A percentile compares a stretch with the other conserved stretches of the same genome.
phyloP scores from a whole-genome alignment of 306 rosid species.

The Cucumis sativus region Cucumber_9930_V3 NC_026655.2:1592501-1593000 shows the following conservation, averaged over 20 bases:
- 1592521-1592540: too few relatives aligned
- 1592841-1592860: neutral
- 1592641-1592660: too few relatives aligned
- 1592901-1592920: constrained; percentile 41
- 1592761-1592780: neutral
- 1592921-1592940: constrained; percentile 41
- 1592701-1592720: neutral
- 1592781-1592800: neutral
- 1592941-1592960: neutral
- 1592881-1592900: constrained; percentile 43
- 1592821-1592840: neutral
- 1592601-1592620: too few relatives aligned
- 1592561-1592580: too few relatives aligned
- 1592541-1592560: too few relatives aligned
- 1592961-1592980: neutral
- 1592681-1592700: neutral
- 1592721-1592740: neutral
- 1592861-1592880: constrained; percentile 7
- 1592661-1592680: neutral
- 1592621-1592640: too few relatives aligned
- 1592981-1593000: neutral
- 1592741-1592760: too few relatives aligned
- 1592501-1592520: too few relatives aligned
- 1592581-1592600: too few relatives aligned
- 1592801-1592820: neutral